These are phyloP conservation scores for Penicillium janthinellum DNA, from an alignment of 2,329 filamentous ascomycete genomes.

Conservation along the genomic window DNA sequence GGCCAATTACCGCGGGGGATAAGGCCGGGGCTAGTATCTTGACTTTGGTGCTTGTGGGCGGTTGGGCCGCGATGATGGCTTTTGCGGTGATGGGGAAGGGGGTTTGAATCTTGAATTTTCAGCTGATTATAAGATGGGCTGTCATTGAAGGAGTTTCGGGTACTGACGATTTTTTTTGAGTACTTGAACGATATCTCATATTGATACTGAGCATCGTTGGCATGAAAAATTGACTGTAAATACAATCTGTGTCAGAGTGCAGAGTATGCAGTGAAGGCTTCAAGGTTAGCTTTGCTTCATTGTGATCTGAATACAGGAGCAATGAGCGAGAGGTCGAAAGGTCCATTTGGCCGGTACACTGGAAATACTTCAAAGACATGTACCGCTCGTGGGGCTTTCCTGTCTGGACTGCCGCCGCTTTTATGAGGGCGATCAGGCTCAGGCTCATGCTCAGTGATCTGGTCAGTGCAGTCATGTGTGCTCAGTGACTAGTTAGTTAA, in stretches of 20 bases:
- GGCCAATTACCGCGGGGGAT: constrained; percentile 36
- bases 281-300: too few relatives aligned
- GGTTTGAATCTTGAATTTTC: not conserved
- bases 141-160: not conserved
- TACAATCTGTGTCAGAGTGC: not conserved
- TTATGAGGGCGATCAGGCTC: too few relatives aligned
- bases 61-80: constrained; percentile 32
- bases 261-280: too few relatives aligned
- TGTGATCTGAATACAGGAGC: too few relatives aligned
- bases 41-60: constrained; percentile 35
- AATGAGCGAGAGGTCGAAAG: too few relatives aligned
- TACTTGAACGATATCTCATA: not conserved
- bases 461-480: too few relatives aligned
- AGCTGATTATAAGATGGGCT: not conserved
- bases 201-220: not conserved
- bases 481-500: too few relatives aligned
- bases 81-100: constrained; percentile 35
- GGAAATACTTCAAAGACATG: too few relatives aligned
- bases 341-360: too few relatives aligned
- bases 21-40: constrained; percentile 43
- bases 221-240: not conserved
- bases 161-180: not conserved
- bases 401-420: too few relatives aligned
- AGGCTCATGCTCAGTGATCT: too few relatives aligned
- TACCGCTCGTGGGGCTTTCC: too few relatives aligned